A percentile compares a stretch with the other conserved stretches of the same genome.
phyloP scores from a whole-genome alignment of 1,284 basidiomycete species.

The Ustilago xerochloae region DNA sequence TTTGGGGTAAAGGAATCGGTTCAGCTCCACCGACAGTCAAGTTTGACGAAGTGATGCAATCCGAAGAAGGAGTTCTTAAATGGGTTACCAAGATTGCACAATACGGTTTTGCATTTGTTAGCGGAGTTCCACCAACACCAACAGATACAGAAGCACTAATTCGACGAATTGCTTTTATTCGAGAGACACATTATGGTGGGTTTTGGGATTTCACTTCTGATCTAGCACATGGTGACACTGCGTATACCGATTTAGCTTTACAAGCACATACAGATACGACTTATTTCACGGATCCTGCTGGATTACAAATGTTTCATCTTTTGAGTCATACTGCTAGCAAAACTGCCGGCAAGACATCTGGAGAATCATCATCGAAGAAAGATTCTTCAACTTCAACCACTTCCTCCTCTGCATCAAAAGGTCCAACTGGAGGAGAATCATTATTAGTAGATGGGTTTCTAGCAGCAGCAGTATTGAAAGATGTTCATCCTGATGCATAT shows the following conservation, averaged over 20 bases:
- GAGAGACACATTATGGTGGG: constrained; percentile 89
- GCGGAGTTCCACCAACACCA: constrained; percentile 81
- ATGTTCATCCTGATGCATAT: constrained; percentile 80
- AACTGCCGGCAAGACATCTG: neutral
- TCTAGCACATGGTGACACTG: constrained; percentile 82
- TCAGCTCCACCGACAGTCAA: constrained; percentile 80
- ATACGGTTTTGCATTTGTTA: constrained; percentile 89
- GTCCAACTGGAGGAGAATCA: constrained; percentile 84
- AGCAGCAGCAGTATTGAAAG: constrained; percentile 81
- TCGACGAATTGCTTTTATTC: constrained; percentile 83
- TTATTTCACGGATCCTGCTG: constrained; percentile 77
- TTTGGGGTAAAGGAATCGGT: constrained; percentile 84
- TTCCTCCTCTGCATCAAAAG: constrained; percentile 46
- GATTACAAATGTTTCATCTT: constrained; percentile 93
- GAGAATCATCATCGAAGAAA: too few relatives aligned
- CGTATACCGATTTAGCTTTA: constrained; percentile 86
- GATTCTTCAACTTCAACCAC: constrained; percentile 5
- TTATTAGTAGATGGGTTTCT: constrained; percentile 95
- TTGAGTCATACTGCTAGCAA: constrained; percentile 72
- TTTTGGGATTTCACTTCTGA: constrained; percentile 98
- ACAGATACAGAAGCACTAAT: constrained; percentile 86
- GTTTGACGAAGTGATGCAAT: constrained; percentile 81
- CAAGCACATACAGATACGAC: constrained; percentile 95
- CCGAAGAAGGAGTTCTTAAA: constrained; percentile 78
- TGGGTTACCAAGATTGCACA: constrained; percentile 80